phyloP scores from a whole-genome alignment of 2,329 filamentous ascomycete species.

The Knufia petricola region DNA sequence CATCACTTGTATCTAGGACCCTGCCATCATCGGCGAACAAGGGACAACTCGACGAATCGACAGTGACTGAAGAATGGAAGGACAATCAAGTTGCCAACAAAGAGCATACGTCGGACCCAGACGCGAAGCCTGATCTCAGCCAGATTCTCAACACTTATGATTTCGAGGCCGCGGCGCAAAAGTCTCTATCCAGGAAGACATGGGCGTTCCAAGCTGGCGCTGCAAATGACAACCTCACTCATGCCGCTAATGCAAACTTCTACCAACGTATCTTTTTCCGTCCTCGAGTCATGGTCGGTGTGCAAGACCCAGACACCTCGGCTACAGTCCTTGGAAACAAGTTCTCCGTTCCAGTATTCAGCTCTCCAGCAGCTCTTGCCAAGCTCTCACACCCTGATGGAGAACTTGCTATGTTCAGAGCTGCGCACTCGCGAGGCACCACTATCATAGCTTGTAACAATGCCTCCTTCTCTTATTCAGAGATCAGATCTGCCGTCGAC shows the following conservation, averaged over 20 bases:
- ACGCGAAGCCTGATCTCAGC: slow-evolving; percentile 19
- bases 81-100: slow-evolving; percentile 13
- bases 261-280: slow-evolving; percentile 39
- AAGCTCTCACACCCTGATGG: slow-evolving; percentile 36
- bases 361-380: slow-evolving; percentile 26
- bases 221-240: slow-evolving; percentile 15
- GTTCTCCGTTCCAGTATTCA: slow-evolving; percentile 17
- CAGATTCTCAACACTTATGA: slow-evolving; percentile 18
- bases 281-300: slow-evolving; percentile 37
- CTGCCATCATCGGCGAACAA: slow-evolving; percentile 15
- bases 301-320: slow-evolving; percentile 28
- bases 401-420: slow-evolving; percentile 32
- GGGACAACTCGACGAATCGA: slow-evolving; percentile 21
- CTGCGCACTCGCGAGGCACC: slow-evolving; percentile 12
- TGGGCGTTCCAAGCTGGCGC: slow-evolving; percentile 24
- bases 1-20: slow-evolving; percentile 19
- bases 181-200: slow-evolving; percentile 19
- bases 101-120: slow-evolving; percentile 18
- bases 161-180: slow-evolving; percentile 18
- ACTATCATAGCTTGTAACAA: slow-evolving; percentile 35
- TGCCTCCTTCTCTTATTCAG: slow-evolving; percentile 48
- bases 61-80: slow-evolving; percentile 9
- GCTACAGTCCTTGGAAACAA: slow-evolving; percentile 24
- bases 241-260: slow-evolving; percentile 18
- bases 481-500: slow-evolving; percentile 35